These are phyloP conservation scores for Thielaviopsis cerberus DNA, from an alignment of 2,329 filamentous ascomycete genomes.

Conservation along the genomic window DNA sequence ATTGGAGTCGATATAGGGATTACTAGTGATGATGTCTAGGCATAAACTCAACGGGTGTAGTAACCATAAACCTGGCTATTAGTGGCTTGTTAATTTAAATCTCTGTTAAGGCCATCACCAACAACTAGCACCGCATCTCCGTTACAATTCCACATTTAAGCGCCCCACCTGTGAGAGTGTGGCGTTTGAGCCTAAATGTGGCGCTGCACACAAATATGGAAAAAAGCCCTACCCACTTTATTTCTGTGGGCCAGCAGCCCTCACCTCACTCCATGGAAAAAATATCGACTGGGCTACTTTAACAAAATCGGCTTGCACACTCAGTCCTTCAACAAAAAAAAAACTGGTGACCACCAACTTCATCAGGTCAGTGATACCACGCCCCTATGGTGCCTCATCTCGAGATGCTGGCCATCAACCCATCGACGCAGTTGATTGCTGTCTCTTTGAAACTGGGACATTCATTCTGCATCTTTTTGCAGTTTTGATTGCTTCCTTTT, in stretches of 20 bases:
- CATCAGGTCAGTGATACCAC: conserved; percentile 27
- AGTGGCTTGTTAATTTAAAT: too few relatives aligned
- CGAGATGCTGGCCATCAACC: not conserved
- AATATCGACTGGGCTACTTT: not conserved
- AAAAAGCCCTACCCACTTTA: conserved; percentile 4
- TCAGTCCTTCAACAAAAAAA: conserved; percentile 24
- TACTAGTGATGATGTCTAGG: too few relatives aligned
- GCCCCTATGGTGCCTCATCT: not conserved
- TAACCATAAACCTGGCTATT: too few relatives aligned
- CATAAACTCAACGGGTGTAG: too few relatives aligned
- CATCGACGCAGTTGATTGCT: not conserved
- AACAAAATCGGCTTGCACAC: conserved; percentile 1
- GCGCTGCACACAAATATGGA: not conserved
- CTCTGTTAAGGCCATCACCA: too few relatives aligned
- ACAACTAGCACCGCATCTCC: not conserved
- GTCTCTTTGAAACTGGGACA: not conserved
- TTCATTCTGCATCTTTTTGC: not conserved
- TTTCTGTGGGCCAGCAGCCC: conserved; percentile 4
- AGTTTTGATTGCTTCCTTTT: not conserved
- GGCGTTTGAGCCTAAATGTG: not conserved
- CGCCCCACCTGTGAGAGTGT: not conserved
- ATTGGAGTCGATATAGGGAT: too few relatives aligned
- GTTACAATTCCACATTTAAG: not conserved
- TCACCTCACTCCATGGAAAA: conserved; percentile 4
- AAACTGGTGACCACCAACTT: conserved; percentile 28